Evolutionary conservation across 108 stramenopile genomes (phyloP).

Genomic region (Epithemia pelagica): DNA sequence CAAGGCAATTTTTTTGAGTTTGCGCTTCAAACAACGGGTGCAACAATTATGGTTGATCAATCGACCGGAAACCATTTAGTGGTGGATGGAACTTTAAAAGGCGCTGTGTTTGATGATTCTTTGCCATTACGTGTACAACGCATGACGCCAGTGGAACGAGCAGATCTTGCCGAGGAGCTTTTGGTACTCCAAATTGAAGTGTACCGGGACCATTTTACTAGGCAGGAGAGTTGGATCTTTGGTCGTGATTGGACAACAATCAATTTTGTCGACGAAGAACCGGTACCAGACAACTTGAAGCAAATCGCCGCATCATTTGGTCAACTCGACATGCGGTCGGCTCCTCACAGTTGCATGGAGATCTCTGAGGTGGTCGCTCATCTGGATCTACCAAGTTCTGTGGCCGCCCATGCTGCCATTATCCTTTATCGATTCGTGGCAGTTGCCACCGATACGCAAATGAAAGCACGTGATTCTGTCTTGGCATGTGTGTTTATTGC

Average conservation of each 20-base stretch:
- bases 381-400: slow-evolving; percentile 31
- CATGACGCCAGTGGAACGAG: slow-evolving; percentile 34
- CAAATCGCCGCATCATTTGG: slow-evolving; percentile 3
- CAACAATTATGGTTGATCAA: slow-evolving; percentile 51
- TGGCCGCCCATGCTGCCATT: slow-evolving; percentile 64
- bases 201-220: slow-evolving; percentile 63
- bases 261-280: slow-evolving; percentile 1
- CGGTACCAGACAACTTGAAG: slow-evolving; percentile 10
- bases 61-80: slow-evolving; percentile 69
- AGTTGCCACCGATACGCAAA: slow-evolving; percentile 24
- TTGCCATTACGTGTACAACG: slow-evolving; percentile 1
- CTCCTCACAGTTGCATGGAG: slow-evolving; percentile 26
- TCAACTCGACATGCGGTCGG: slow-evolving; percentile 3
- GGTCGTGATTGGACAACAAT: slow-evolving; percentile 70
- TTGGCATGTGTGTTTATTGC: slow-evolving; percentile 76
- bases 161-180: slow-evolving; percentile 60
- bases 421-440: slow-evolving; percentile 74
- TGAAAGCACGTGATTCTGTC: slow-evolving; percentile 61
- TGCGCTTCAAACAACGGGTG: slow-evolving; percentile 44
- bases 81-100: slow-evolving; percentile 37
- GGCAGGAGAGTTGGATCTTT: slow-evolving; percentile 73
- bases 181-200: slow-evolving; percentile 72
- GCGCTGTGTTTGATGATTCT: not conserved
- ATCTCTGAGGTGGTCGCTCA: slow-evolving; percentile 58
- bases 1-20: slow-evolving; percentile 62